These are phyloP conservation scores for Fusarium humuli DNA, from an alignment of 2,329 filamentous ascomycete species.

Conservation along the genomic window DNA sequence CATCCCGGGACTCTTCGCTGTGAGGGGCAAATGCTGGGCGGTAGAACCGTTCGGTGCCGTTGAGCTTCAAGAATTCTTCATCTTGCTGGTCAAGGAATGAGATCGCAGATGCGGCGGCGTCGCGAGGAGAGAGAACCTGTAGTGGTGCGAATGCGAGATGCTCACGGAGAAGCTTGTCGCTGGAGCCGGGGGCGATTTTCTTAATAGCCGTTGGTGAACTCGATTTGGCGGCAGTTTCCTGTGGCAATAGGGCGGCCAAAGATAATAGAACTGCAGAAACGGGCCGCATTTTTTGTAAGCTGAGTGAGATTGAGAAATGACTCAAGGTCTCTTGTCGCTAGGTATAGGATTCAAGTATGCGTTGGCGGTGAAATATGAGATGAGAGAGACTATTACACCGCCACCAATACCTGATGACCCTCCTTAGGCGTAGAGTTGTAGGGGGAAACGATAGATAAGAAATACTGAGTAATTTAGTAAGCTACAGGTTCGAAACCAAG, in stretches of 20 bases:
- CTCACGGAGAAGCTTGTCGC: slow-evolving; percentile 79
- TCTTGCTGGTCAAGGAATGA: slow-evolving; percentile 48
- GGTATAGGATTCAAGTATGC: not conserved
- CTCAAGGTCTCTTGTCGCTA: not conserved
- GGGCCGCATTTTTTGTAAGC: slow-evolving; percentile 54
- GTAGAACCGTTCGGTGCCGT: slow-evolving; percentile 49
- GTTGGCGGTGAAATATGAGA: slow-evolving; percentile 24
- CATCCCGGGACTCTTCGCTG: slow-evolving; percentile 43
- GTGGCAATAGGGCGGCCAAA: slow-evolving; percentile 59
- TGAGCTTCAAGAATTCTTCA: slow-evolving; percentile 27
- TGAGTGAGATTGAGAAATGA: not conserved
- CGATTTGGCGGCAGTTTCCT: slow-evolving; percentile 52
- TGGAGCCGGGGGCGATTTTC: slow-evolving; percentile 77
- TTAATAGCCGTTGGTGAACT: slow-evolving; percentile 70
- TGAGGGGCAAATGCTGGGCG: slow-evolving; percentile 66
- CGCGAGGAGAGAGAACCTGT: slow-evolving; percentile 43
- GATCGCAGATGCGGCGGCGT: slow-evolving; percentile 49
- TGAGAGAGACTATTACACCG: slow-evolving; percentile 23
- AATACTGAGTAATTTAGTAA: slow-evolving; percentile 3
- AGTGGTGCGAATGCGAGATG: slow-evolving; percentile 66
- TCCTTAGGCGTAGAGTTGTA: slow-evolving; percentile 8
- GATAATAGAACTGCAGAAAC: slow-evolving; percentile 55
- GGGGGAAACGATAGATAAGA: not conserved
- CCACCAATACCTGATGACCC: slow-evolving; percentile 8
- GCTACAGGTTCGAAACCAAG: slow-evolving; percentile 1